phyloP scores from a whole-genome alignment of 768 basidiomycete genomes.

The Postia placenta region DNA sequence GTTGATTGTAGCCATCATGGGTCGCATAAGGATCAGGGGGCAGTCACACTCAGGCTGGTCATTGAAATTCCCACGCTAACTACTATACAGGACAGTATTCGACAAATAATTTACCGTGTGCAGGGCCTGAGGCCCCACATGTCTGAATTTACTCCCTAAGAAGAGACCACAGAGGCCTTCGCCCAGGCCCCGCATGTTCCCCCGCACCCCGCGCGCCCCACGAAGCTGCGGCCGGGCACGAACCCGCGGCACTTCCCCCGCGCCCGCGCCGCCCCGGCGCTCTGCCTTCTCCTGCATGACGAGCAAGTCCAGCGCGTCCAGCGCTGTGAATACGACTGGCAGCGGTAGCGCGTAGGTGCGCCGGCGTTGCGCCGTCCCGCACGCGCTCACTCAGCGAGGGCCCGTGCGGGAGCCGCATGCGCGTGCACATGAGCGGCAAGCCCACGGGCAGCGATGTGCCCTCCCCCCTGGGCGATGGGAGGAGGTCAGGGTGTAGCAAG shows the following conservation, averaged over 20 bases:
- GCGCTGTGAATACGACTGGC: slow-evolving; percentile 26
- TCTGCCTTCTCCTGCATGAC: slow-evolving; percentile 46
- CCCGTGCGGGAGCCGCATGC: slow-evolving; percentile 15
- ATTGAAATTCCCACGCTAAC: too few relatives aligned
- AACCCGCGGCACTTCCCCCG: slow-evolving; percentile 42
- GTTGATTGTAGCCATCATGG: too few relatives aligned
- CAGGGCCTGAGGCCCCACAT: not conserved
- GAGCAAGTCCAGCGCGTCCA: slow-evolving; percentile 69
- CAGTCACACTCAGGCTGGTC: too few relatives aligned
- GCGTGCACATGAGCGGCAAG: slow-evolving; percentile 1
- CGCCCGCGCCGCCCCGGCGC: slow-evolving; percentile 15
- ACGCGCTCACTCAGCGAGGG: slow-evolving; percentile 11
- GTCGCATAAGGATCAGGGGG: too few relatives aligned
- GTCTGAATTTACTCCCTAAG: not conserved
- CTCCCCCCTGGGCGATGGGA: slow-evolving; percentile 29
- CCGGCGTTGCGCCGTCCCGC: slow-evolving; percentile 19
- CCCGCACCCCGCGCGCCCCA: slow-evolving; percentile 73
- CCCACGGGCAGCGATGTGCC: slow-evolving; percentile 11
- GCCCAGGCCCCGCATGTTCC: not conserved
- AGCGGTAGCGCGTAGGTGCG: slow-evolving; percentile 20
- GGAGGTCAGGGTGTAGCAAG: slow-evolving; percentile 8
- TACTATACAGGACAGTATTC: too few relatives aligned
- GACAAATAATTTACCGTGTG: too few relatives aligned
- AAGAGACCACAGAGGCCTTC: not conserved
- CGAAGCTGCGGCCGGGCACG: slow-evolving; percentile 84